Evolutionary conservation across 2,329 filamentous ascomycete species (phyloP), one percentile per base, ranked within the genome.

Genomic region (Colletotrichum costaricense): DNA sequence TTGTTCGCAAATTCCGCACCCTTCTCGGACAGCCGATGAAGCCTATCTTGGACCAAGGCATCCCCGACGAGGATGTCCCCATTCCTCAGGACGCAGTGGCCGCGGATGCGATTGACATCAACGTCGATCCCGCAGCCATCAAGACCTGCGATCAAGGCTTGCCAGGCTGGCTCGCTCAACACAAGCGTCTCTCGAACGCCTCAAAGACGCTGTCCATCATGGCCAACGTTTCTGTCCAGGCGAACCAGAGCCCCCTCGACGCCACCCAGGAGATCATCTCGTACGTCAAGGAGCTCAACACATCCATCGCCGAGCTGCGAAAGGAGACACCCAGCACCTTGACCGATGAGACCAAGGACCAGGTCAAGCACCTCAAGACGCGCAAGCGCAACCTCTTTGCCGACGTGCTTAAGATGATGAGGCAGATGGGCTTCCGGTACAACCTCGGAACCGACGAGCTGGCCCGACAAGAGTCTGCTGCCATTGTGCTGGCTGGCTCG

Each of bases 321-420:
- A 94, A 95, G 72, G 93, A 95, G 76, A 99, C 97, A 0, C 97
- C 97, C 0, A 86, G 89, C 0, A 88, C 88, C n/a, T 84, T 97
- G 58, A 98, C 90, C 0, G 94, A 98, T 30, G 95, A 98, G 56
- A 98, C 97, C 81, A 96, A 95, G 80, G 89, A 92, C 12, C 82
- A 89, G 19, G 91, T 98, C 74, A 95, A 97, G 82, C 94, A 98
- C 81, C 90, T 98, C 76, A 98, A 98, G 86, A 92, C 91, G 3
- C 90, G 94, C 78, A 99, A 99, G 84, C 91, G 95, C 56, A 95
- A 95, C 77, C 88, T 98, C 16, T 97, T 97, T 78, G 94, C 95
- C 1, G 96, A 98, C 77, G 95, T 94, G 0, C 85, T 99, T 75
- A 95, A 94, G 78, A 90, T 92, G 26, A 85, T 98, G 33, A 91